These are phyloP conservation scores for Geotrichum armillariae DNA, from an alignment of 1,139 yeast genomes.

Conservation along the genomic window DNA sequence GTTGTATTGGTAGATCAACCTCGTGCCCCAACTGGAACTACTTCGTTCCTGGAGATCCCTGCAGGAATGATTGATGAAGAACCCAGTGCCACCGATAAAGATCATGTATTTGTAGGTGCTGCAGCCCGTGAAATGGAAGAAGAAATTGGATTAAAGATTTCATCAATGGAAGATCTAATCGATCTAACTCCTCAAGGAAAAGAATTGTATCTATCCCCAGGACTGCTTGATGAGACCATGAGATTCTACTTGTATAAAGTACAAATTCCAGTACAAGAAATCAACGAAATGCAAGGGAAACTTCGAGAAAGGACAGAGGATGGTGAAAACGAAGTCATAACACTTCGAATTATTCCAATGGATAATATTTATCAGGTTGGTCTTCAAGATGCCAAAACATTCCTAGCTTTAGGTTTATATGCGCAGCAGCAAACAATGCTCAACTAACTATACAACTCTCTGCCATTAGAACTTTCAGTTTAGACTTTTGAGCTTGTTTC, in stretches of 20 bases:
- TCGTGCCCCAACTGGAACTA: conserved; percentile 29
- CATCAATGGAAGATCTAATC: conserved; percentile 21
- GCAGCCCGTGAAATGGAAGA: conserved; percentile 33
- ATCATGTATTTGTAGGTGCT: conserved; percentile 26
- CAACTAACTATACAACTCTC: too few species aligned
- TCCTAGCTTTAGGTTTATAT: conserved; percentile 28
- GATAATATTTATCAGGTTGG: conserved; percentile 14
- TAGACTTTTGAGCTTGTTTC: too few species aligned
- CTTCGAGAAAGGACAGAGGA: conserved; percentile 24
- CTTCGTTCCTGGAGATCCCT: conserved; percentile 29
- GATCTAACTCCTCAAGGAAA: conserved; percentile 21
- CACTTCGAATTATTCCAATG: conserved; percentile 23
- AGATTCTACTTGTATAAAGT: conserved; percentile 23
- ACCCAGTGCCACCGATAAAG: conserved; percentile 21
- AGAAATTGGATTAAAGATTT: conserved; percentile 29
- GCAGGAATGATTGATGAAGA: conserved; percentile 33
- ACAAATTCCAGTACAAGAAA: conserved; percentile 23
- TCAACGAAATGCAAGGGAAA: conserved; percentile 25
- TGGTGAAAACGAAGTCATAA: conserved; percentile 27
- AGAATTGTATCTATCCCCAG: conserved; percentile 28
- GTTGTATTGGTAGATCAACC: conserved; percentile 30
- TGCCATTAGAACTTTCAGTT: too few species aligned
- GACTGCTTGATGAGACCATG: conserved; percentile 28
- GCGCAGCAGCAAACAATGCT: background rate
- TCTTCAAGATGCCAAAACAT: conserved; percentile 27